These are phyloP conservation scores for Ophiocordyceps camponoti-floridani DNA, from an alignment of 2,329 filamentous ascomycete genomes.

Conservation along the genomic window DNA sequence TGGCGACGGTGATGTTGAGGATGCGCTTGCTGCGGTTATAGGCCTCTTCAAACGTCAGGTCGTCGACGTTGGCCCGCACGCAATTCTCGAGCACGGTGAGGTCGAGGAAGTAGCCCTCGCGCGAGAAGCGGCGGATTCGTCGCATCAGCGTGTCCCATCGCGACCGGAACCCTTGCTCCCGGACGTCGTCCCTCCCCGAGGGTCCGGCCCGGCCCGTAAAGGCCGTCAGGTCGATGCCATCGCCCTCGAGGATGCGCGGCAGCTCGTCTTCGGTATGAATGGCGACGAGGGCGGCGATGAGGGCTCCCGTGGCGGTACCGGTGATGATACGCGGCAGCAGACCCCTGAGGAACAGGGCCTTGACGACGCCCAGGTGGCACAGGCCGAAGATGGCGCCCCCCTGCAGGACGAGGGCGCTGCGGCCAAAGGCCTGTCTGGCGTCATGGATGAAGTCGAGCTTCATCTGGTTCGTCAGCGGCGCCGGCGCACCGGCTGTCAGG, in stretches of 20 bases:
- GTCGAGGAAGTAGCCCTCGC: constrained; percentile 71
- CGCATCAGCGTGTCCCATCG: constrained; percentile 43
- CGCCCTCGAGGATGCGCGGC: constrained; percentile 55
- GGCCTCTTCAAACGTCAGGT: constrained; percentile 85
- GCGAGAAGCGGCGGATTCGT: constrained; percentile 49
- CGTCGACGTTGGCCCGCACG: constrained; percentile 68
- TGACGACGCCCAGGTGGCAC: constrained; percentile 80
- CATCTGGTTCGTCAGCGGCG: constrained; percentile 46
- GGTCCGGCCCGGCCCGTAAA: constrained; percentile 33
- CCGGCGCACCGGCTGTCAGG: constrained; percentile 14
- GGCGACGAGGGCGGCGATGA: constrained; percentile 76
- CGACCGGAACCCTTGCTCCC: constrained; percentile 20
- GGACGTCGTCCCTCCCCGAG: constrained; percentile 13
- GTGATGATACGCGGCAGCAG: constrained; percentile 80
- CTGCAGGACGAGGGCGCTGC: constrained; percentile 71
- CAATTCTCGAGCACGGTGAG: constrained; percentile 67
- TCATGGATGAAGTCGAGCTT: constrained; percentile 80
- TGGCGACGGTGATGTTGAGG: constrained; percentile 81
- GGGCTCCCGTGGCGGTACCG: constrained; percentile 74
- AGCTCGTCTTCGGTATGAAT: constrained; percentile 79
- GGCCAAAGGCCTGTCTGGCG: constrained; percentile 72
- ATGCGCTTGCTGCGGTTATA: constrained; percentile 72
- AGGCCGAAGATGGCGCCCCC: constrained; percentile 84
- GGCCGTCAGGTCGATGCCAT: constrained; percentile 66
- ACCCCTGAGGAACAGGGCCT: constrained; percentile 64